Evolutionary conservation across 116 monocot species (phyloP), one percentile per base, ranked within the genome.

Genomic region (Phalaenopsis hybrid): DNA sequence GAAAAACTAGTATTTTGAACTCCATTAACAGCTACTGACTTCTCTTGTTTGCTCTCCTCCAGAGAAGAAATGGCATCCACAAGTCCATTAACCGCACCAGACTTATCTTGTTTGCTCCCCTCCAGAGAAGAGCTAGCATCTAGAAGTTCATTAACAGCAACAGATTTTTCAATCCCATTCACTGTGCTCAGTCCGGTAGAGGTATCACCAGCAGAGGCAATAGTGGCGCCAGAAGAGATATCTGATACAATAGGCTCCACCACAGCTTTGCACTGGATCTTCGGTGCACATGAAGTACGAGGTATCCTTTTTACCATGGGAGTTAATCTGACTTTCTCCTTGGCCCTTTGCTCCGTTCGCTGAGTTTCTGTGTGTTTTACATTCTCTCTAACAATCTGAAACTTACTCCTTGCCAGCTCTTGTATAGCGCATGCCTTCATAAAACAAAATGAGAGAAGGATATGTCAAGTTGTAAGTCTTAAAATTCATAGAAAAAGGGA

Each of bases 381-480:
- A 63, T 81, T 85, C 59, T 77, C 77, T 78, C 94, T 89, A 72
- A 94, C 77, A 67, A 82, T 84, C 83, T 91, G 87, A 82, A 94
- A 94, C 49, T 90, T 85, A 76, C 87, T 90, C 74, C 85, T 84
- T 20, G 91, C 94, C 81, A 94, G 73, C 33, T 94, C 94, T 83
- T 94, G 90, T 77, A 94, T 94, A 46, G 90, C 83, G 23, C 87
- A 83, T 50, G 91, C 94, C 94, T 94, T 84, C 74, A 52, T 41
- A 33, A 5, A 81, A 83, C 9, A 79, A 20, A 81, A 57, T 4
- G 11, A 72, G 17, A 11, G 55, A 31, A 79, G 3, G n/a, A 81
- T 57, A 81, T 11, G 15, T n/a, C 18, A 72, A 61, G 23, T 8
- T 34, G 12, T 46, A 59, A 49, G 33, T 37, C 49, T n/a, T 31